Evolutionary conservation across 768 basidiomycete species (phyloP), one percentile per base, ranked within the genome.

Genomic region (Gloeopeniophorella convolvens): DNA sequence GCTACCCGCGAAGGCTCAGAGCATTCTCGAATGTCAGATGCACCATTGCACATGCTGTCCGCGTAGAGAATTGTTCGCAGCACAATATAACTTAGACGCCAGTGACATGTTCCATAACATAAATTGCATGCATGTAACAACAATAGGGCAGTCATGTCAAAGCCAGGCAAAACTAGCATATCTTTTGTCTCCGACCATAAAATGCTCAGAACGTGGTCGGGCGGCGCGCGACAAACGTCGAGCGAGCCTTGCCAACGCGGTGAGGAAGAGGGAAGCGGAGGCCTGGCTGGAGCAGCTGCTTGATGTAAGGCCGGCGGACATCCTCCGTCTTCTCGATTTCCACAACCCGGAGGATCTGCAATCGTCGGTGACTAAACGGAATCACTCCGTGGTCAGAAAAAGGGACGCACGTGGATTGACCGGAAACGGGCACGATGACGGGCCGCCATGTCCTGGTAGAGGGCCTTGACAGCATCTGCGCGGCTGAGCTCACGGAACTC

Each of bases 361-460:
- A 16, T 36, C 13, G n/a, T 42, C 48, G 53, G n/a, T 16, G 7
- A 23, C 18, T 12, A n/a, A 36, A 20, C 16, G 42, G 26, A 18
- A 20, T 5, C 9, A 24, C 33, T 13, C 16, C 20, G 45, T 26
- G 5, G 21, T 23, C 13, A 13, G 16, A 21, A 28, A 28, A n/a
- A 23, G 24, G 8, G 26, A 66, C 88, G 57, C 61, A 94, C 90
- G 71, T 95, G 93, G 70, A 98, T 94, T 36, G 91, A 97, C 72
- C 95, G 82, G 85, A 98, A 97, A 68, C 96, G 92, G 59, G 96
- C 96, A 73, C 95, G 92, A 72, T 99, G 95, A 60, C 94, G 81
- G 56, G 96, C 93, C 63, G 96, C 91, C 95, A 99, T 97, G 73
- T 98, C 95, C 75, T 98, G 95, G 82, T 98, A 98, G 68, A 97